Conservation (phyloP, 2,329 filamentous ascomycete species). For the Sarocladium oryzae region DNA sequence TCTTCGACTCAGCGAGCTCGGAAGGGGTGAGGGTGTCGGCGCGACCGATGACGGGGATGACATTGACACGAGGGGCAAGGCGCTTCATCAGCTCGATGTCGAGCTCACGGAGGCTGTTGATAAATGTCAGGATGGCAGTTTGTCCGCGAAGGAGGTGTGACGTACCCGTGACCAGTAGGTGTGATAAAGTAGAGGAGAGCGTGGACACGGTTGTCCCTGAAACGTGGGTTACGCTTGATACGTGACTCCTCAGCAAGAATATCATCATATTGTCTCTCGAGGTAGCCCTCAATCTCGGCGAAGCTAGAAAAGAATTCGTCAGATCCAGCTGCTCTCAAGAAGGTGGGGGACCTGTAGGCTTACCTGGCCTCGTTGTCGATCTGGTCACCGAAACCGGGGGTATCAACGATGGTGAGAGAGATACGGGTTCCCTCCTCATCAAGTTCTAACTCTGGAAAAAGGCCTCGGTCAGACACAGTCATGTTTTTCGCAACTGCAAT, state of each 20-base stretch:
- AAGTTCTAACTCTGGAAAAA: slow-evolving; percentile 70
- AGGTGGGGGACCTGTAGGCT: slow-evolving; percentile 6
- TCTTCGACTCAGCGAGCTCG: slow-evolving; percentile 98
- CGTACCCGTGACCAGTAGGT: slow-evolving; percentile 88
- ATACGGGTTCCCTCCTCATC: slow-evolving; percentile 98
- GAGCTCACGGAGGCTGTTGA: slow-evolving; percentile 89
- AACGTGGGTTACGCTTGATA: slow-evolving; percentile 99
- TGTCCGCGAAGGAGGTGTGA: background rate
- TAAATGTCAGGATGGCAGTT: background rate
- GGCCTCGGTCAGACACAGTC: slow-evolving; percentile 3
- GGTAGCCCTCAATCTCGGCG: slow-evolving; percentile 93
- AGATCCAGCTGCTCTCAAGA: background rate
- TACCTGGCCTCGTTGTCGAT: slow-evolving; percentile 99
- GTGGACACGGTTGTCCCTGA: slow-evolving; percentile 98
- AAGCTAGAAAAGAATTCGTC: slow-evolving; percentile 52
- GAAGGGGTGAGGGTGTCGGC: slow-evolving; percentile 94
- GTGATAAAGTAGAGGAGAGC: slow-evolving; percentile 99
- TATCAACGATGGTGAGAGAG: slow-evolving; percentile 96
- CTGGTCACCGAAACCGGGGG: slow-evolving; percentile 95
- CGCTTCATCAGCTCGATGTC: slow-evolving; percentile 99
- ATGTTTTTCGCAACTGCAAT: background rate
- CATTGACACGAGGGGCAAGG: slow-evolving; percentile 94
- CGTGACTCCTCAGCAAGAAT: slow-evolving; percentile 98
- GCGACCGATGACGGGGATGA: slow-evolving; percentile 98
- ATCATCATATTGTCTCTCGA: slow-evolving; percentile 98